Evolutionary conservation across 169 alveolate species (phyloP).

Genomic region (Neospora caninum): DNA sequence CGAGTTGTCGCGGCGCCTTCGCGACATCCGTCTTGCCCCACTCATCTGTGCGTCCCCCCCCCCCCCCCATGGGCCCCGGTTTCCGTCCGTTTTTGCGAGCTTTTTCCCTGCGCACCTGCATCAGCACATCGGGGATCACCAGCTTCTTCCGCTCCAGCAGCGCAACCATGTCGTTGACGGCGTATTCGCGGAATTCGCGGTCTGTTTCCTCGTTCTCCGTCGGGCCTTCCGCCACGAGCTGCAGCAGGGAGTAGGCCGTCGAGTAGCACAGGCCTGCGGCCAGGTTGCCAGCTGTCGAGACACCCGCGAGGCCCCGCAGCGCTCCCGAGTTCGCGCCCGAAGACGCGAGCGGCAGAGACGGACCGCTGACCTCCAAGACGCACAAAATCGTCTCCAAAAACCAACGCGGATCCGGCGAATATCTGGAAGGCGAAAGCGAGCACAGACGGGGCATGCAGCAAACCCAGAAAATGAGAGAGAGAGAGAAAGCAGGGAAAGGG

Average conservation of each 20-base stretch:
- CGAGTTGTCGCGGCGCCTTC: too few species aligned
- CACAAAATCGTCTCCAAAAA: conserved; percentile 24
- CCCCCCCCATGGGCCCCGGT: too few species aligned
- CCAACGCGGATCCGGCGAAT: conserved; percentile 35
- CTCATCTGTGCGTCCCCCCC: too few species aligned
- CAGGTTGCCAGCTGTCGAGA: neutral
- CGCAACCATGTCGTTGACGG: neutral
- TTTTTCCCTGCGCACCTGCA: neutral
- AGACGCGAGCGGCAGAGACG: neutral
- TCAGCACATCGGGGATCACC: neutral
- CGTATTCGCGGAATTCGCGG: neutral
- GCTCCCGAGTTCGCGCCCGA: neutral
- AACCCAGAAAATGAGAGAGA: neutral
- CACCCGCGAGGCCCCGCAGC: neutral
- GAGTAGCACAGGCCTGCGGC: neutral
- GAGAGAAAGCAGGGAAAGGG: neutral
- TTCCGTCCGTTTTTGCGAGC: too few species aligned
- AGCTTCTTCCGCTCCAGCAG: neutral
- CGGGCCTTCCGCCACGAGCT: conserved; percentile 6
- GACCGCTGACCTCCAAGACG: conserved; percentile 15
- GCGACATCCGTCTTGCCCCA: too few species aligned
- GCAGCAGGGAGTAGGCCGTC: conserved; percentile 26
- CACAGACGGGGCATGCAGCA: too few species aligned
- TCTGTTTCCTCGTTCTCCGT: neutral
- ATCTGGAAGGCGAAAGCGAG: neutral